phyloP scores from a whole-genome alignment of 1,284 basidiomycete genomes.

The Leccinum ponderosum region DNA sequence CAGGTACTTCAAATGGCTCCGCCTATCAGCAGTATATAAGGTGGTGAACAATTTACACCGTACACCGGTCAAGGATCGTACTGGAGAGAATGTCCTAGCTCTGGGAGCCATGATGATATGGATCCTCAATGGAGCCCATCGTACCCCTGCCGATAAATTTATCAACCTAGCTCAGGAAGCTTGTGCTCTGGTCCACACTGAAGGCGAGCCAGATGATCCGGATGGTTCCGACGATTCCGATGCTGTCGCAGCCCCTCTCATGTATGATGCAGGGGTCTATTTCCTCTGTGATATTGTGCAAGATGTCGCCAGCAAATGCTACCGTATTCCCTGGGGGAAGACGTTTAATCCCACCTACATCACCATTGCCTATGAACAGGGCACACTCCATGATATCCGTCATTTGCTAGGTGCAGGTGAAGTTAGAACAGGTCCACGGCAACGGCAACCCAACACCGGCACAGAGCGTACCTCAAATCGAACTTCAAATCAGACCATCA shows the following conservation, averaged over 20 bases:
- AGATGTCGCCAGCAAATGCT: background rate
- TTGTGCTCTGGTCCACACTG: background rate
- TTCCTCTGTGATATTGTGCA: background rate
- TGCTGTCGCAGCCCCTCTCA: background rate
- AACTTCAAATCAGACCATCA: background rate
- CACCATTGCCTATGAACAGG: background rate
- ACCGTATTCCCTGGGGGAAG: background rate
- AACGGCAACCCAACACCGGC: background rate
- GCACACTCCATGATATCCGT: background rate
- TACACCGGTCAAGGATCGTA: background rate
- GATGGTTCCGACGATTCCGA: background rate
- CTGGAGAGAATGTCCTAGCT: background rate
- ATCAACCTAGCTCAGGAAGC: background rate
- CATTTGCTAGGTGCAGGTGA: background rate
- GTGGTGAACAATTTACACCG: background rate
- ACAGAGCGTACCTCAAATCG: background rate
- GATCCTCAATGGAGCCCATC: background rate
- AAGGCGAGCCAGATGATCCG: background rate
- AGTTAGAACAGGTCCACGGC: background rate
- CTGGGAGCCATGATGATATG: background rate
- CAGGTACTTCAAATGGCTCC: conserved; percentile 14
- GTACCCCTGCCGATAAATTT: background rate
- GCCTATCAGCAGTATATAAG: background rate
- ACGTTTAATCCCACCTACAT: background rate
- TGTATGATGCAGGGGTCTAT: background rate